Conservation (phyloP, 108 stramenopile genomes). For the Tribonema minus region DNA sequence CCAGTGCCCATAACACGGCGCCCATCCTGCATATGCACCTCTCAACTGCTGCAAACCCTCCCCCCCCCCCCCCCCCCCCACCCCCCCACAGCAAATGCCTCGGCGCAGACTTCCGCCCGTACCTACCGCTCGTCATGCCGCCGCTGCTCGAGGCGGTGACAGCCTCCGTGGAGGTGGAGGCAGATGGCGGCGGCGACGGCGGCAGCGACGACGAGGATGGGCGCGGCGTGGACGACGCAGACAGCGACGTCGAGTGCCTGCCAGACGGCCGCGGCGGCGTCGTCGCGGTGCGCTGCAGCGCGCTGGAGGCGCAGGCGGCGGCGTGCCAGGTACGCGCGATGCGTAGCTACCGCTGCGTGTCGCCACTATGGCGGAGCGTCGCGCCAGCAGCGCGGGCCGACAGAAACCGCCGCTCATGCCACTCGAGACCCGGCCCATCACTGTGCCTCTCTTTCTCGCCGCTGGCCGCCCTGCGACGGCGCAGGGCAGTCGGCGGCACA, state of each 20-base stretch:
- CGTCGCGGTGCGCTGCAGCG: conserved; percentile 34
- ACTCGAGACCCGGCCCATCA: too few species aligned
- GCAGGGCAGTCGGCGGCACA: too few species aligned
- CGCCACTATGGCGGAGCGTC: too few species aligned
- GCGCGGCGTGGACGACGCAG: conserved; percentile 27
- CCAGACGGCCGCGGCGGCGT: not conserved
- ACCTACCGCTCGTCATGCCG: conserved; percentile 39
- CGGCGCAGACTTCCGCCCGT: conserved; percentile 34
- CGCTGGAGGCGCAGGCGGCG: conserved; percentile 40
- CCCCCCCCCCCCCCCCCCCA: too few species aligned
- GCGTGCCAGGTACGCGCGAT: conserved; percentile 33
- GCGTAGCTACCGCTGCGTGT: too few species aligned
- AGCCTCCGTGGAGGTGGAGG: conserved; percentile 20
- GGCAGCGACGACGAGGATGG: not conserved
- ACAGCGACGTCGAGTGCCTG: conserved; percentile 45
- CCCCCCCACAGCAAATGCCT: conserved; percentile 33
- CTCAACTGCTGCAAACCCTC: not conserved
- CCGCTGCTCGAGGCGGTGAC: conserved; percentile 37
- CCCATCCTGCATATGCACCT: too few species aligned
- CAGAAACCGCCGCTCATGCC: too few species aligned
- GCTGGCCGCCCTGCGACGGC: too few species aligned
- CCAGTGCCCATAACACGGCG: too few species aligned
- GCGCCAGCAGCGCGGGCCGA: too few species aligned
- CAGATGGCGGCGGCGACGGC: not conserved
- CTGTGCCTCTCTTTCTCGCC: too few species aligned